Evolutionary conservation across 257 asterid genomes (phyloP).

Genomic region (Fraxinus anomala): DNA sequence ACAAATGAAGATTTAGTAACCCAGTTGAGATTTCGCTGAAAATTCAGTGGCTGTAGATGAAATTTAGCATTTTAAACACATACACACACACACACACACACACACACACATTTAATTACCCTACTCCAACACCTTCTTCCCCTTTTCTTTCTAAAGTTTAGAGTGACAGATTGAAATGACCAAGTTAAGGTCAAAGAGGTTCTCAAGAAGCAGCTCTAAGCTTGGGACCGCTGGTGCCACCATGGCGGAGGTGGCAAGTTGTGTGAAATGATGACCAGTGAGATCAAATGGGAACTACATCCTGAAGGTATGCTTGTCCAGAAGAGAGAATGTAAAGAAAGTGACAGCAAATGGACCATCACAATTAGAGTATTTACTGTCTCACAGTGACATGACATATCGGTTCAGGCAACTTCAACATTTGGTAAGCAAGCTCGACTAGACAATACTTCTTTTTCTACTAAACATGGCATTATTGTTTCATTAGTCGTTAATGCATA

Average conservation of each 20-base stretch:
- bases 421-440: conserved; percentile 50
- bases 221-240: not conserved
- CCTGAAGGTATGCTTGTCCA: conserved; percentile 92
- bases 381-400: conserved; percentile 54
- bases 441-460: too few species aligned
- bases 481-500: too few species aligned
- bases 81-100: too few species aligned
- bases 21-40: too few species aligned
- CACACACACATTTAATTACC: conserved; percentile 35
- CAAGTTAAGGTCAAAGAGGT: conserved; percentile 61
- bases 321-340: conserved; percentile 51
- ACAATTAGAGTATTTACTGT: conserved; percentile 63
- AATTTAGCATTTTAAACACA: too few species aligned
- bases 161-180: conserved; percentile 40
- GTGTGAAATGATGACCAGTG: conserved; percentile 21
- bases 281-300: conserved; percentile 76
- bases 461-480: too few species aligned
- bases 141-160: not conserved
- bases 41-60: too few species aligned
- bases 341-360: conserved; percentile 41
- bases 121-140: conserved; percentile 20
- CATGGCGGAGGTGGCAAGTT: conserved; percentile 6
- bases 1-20: too few species aligned
- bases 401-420: conserved; percentile 67
- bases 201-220: conserved; percentile 63